phyloP scores from a whole-genome alignment of 2,329 filamentous ascomycete genomes.

The Tolypocladium ovalisporum region DNA sequence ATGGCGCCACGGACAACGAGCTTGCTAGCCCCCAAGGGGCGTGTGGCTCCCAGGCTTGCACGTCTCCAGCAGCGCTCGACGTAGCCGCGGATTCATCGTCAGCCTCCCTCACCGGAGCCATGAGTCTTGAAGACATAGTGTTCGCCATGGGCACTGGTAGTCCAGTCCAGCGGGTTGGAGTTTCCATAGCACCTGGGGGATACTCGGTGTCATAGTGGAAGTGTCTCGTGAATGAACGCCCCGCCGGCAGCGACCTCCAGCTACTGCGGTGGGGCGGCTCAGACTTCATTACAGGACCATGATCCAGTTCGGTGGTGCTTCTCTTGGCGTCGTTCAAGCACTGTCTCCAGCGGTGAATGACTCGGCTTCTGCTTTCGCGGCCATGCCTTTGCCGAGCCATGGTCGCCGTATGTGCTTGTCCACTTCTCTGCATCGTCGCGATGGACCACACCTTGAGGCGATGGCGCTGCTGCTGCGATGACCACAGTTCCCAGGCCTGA shows the following conservation, averaged over 20 bases:
- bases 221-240: slow-evolving; percentile 12
- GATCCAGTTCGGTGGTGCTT: slow-evolving; percentile 1
- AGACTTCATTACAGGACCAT: slow-evolving; percentile 1
- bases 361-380: slow-evolving; percentile 18
- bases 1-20: neutral
- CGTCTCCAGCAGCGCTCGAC: slow-evolving; percentile 4
- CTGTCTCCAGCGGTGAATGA: slow-evolving; percentile 20
- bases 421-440: slow-evolving; percentile 22
- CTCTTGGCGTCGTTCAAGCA: slow-evolving; percentile 7
- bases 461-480: slow-evolving; percentile 18
- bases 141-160: slow-evolving; percentile 25
- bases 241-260: slow-evolving; percentile 14
- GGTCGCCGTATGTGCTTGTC: slow-evolving; percentile 25
- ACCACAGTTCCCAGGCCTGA: slow-evolving; percentile 20
- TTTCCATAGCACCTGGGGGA: slow-evolving; percentile 18
- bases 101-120: slow-evolving; percentile 19
- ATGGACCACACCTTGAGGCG: slow-evolving; percentile 25
- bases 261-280: slow-evolving; percentile 11
- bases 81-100: slow-evolving; percentile 13
- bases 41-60: neutral
- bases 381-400: slow-evolving; percentile 20
- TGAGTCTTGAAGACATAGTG: slow-evolving; percentile 13
- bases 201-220: slow-evolving; percentile 10
- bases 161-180: slow-evolving; percentile 36
- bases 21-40: neutral